These are phyloP conservation scores for Baeospora myosura DNA, from an alignment of 1,284 basidiomycete genomes.

Conservation along the genomic window DNA sequence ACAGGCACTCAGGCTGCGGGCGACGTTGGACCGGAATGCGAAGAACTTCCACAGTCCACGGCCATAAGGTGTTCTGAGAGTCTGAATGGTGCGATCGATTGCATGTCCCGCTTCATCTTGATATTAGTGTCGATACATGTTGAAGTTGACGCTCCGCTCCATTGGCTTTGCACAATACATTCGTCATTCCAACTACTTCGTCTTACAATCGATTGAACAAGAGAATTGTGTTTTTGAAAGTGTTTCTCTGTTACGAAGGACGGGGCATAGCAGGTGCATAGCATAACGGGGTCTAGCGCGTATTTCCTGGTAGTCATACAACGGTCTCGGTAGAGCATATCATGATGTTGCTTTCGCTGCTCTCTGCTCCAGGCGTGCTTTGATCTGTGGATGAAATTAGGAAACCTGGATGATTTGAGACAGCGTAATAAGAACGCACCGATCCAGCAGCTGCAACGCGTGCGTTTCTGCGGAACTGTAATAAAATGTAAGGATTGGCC, in stretches of 20 bases:
- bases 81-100: background rate
- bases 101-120: background rate
- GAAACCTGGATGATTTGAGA: slow-evolving; percentile 5
- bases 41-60: slow-evolving; percentile 28
- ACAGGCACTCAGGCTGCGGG: slow-evolving; percentile 51
- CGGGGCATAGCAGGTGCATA: background rate
- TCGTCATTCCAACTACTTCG: background rate
- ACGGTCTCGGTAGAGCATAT: slow-evolving; percentile 6
- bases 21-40: slow-evolving; percentile 51
- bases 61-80: background rate
- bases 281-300: background rate
- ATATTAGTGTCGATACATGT: background rate
- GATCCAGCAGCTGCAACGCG: slow-evolving; percentile 73
- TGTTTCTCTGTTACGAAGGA: background rate
- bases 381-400: slow-evolving; percentile 38
- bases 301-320: background rate
- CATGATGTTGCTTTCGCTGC: slow-evolving; percentile 40
- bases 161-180: too few relatives aligned
- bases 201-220: background rate
- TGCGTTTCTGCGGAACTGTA: slow-evolving; percentile 82
- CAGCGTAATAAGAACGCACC: slow-evolving; percentile 37
- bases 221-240: background rate
- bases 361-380: slow-evolving; percentile 55
- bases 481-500: slow-evolving; percentile 10
- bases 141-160: background rate